Evolutionary conservation across 768 basidiomycete genomes (phyloP).

Genomic region (Gymnopilus dilepis): DNA sequence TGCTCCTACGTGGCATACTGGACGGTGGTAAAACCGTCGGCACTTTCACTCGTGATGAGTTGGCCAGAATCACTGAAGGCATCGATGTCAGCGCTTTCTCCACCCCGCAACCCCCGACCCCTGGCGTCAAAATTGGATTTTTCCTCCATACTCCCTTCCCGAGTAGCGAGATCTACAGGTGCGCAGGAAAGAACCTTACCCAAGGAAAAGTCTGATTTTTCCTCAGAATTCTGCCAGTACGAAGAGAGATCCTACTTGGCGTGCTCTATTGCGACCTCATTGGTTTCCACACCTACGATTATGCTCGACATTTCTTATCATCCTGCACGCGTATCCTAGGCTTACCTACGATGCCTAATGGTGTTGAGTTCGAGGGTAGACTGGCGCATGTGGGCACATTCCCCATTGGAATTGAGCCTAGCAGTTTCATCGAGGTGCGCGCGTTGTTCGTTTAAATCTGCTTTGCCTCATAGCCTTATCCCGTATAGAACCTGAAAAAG

Average conservation of each 20-base stretch:
- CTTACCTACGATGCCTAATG: slow-evolving; percentile 96
- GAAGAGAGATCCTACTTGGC: slow-evolving; percentile 96
- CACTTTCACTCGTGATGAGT: slow-evolving; percentile 62
- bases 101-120: slow-evolving; percentile 44
- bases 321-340: slow-evolving; percentile 97
- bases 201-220: slow-evolving; percentile 13
- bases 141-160: slow-evolving; percentile 99
- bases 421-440: slow-evolving; percentile 82
- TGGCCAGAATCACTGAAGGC: slow-evolving; percentile 75
- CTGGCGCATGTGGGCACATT: slow-evolving; percentile 98
- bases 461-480: not conserved
- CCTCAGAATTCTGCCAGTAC: slow-evolving; percentile 89
- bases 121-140: slow-evolving; percentile 93
- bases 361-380: slow-evolving; percentile 94
- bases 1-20: slow-evolving; percentile 89
- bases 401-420: slow-evolving; percentile 98
- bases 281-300: slow-evolving; percentile 99
- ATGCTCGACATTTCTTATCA: slow-evolving; percentile 98
- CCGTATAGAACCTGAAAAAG: slow-evolving; percentile 74
- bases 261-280: slow-evolving; percentile 96
- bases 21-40: slow-evolving; percentile 67
- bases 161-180: slow-evolving; percentile 97
- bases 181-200: slow-evolving; percentile 27
- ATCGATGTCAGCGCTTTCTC: slow-evolving; percentile 56
- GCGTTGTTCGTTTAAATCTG: not conserved